These are phyloP conservation scores for Pythium diclinum DNA, from an alignment of 352 stramenopile species.

Conservation along the genomic window DNA sequence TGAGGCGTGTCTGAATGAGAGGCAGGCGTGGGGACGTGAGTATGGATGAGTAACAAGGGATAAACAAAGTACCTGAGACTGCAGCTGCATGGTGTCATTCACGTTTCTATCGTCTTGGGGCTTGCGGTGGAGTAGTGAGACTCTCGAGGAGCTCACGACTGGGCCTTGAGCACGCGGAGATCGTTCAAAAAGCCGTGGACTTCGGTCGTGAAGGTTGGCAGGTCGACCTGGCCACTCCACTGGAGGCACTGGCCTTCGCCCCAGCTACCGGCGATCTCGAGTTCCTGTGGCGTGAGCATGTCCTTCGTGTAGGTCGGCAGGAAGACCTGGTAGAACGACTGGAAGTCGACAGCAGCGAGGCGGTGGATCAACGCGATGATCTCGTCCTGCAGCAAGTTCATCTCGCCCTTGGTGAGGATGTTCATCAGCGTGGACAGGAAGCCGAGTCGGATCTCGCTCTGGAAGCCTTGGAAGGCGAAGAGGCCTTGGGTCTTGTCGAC, in stretches of 20 bases:
- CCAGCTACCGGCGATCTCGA: conserved; percentile 47
- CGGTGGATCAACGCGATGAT: conserved; percentile 66
- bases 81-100: background rate
- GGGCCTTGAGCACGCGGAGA: conserved; percentile 68
- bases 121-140: background rate
- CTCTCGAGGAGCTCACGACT: conserved; percentile 31
- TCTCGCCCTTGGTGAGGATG: conserved; percentile 68
- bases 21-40: background rate
- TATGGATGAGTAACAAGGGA: background rate
- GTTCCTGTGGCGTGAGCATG: conserved; percentile 50
- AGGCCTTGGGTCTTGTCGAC: conserved; percentile 63
- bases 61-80: background rate
- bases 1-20: background rate
- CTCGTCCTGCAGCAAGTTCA: conserved; percentile 80
- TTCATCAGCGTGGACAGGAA: conserved; percentile 80
- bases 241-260: conserved; percentile 53
- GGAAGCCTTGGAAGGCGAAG: conserved; percentile 73
- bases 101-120: background rate
- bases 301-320: conserved; percentile 59
- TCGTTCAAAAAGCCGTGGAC: conserved; percentile 74
- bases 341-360: conserved; percentile 68
- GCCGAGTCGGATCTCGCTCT: conserved; percentile 65
- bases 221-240: conserved; percentile 72
- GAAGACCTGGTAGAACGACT: conserved; percentile 74
- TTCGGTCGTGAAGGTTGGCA: conserved; percentile 73